phyloP scores from a whole-genome alignment of 2,329 filamentous ascomycete genomes.

The Penicillium sp. region DNA sequence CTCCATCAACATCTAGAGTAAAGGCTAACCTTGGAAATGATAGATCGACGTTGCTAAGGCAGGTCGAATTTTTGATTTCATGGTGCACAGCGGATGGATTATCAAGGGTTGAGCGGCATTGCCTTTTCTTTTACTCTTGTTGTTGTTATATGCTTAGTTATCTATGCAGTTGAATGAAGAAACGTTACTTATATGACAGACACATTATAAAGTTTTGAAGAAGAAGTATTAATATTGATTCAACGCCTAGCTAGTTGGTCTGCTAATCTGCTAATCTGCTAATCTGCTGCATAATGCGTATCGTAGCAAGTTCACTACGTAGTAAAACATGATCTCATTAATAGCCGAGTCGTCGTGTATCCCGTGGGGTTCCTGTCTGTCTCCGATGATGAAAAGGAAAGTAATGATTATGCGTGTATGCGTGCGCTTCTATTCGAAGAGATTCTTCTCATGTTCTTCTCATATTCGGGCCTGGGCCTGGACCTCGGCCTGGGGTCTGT shows the following conservation, averaged over 20 bases:
- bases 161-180: background rate
- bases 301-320: background rate
- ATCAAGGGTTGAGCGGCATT: conserved; percentile 58
- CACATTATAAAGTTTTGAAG: background rate
- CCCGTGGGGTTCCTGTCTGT: background rate
- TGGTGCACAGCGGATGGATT: conserved; percentile 89
- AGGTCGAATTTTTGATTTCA: conserved; percentile 86
- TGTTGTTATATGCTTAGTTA: background rate
- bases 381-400: background rate
- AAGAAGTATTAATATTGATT: conserved; percentile 3
- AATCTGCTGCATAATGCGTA: background rate
- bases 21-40: conserved; percentile 9
- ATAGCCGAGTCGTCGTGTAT: background rate
- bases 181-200: background rate
- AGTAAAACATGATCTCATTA: conserved; percentile 10
- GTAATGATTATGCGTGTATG: background rate
- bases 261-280: background rate
- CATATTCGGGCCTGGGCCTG: conserved; percentile 18
- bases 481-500: conserved; percentile 18
- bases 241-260: background rate
- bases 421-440: background rate
- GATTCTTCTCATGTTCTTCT: conserved; percentile 1
- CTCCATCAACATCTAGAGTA: background rate
- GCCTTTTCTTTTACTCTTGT: background rate
- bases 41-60: conserved; percentile 80